Evolutionary conservation across 768 basidiomycete species (phyloP), one percentile per base, ranked within the genome.

Genomic region (Naganishia kalamii): DNA sequence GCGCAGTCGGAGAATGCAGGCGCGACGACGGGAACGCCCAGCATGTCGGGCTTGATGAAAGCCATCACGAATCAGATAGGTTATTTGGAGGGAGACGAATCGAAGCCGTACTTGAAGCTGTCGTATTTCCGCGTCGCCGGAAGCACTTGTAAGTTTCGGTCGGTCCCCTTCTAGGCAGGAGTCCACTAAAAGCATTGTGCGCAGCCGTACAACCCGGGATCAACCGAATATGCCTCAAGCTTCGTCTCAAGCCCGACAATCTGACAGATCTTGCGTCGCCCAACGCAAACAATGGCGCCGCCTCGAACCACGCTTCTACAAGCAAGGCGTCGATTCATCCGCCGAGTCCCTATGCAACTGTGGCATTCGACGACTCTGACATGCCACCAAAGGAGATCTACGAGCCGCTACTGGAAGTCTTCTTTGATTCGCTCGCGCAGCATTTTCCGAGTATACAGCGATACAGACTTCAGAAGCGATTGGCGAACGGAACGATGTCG

Each of bases 151-250:
- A 37, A 21, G 60, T n/a, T 2, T 10, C 13, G 4, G 7, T 37
- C 19, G 21, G 12, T 29, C 13, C 4, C 17, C 21, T 27, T 8
- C 19, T 30, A 4, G 11, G 12, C 21, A 5, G 13, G 19, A 44
- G 43, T 19, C 44, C 7, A 21, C 43, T 47, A 8, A 10, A n/a
- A 17, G 27, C 44, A 37, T 35, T 15, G 46, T n/a, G n/a, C 12
- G 73, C 74, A 17, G 74, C 76, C 3, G 75, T 77, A 17, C 73
- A 75, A 52, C 76, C 76, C 5, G 76, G 76, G 29, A 74, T 77
- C 50, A 74, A 75, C 47, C 72, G 76, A 15, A 77, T 77, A 25
- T 69, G 70, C 6, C 69, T 77, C 29, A 74, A 74, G 60, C 70
- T 77, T 0, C 74, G 74, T 48, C 67, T 73, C 71, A 33, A 61